Percentiles rank a stretch among this genome's conserved stretches.
Conservation (phyloP, 2,329 filamentous ascomycete genomes). For the Davidsoniella australis region DNA sequence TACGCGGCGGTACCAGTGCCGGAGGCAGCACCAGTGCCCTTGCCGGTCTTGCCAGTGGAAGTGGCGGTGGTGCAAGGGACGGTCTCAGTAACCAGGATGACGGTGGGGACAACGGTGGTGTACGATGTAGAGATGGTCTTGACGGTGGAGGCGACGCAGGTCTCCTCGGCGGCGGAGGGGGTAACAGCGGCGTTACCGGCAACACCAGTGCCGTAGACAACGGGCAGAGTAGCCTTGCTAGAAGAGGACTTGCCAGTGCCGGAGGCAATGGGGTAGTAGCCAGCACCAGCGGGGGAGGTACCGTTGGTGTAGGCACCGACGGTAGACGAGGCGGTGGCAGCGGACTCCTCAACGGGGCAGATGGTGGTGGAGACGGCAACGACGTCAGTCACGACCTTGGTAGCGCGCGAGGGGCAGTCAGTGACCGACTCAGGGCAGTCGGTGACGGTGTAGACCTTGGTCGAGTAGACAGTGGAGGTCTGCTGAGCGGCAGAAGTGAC, state of each 20-base stretch:
- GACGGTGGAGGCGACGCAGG: conserved; percentile 24
- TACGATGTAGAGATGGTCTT: conserved; percentile 37
- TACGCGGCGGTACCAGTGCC: conserved; percentile 24
- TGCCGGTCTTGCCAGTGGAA: conserved; percentile 19
- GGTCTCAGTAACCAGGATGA: conserved; percentile 27
- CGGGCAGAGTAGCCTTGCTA: conserved; percentile 12
- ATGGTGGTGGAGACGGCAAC: conserved; percentile 24
- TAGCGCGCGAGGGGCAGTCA: conserved; percentile 38
- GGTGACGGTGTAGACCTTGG: conserved; percentile 43
- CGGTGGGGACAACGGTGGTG: conserved; percentile 37
- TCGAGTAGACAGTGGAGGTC: conserved; percentile 37
- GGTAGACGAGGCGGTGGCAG: conserved; percentile 6
- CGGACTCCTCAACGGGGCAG: conserved; percentile 20
- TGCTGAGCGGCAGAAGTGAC: conserved; percentile 22
- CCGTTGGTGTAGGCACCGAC: conserved; percentile 12
- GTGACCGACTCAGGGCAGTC: conserved; percentile 42
- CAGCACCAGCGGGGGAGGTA: conserved; percentile 2
- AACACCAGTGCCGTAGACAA: conserved; percentile 9
- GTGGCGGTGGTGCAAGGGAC: conserved; percentile 24
- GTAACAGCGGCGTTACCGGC: conserved; percentile 11
- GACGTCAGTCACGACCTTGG: conserved; percentile 22
- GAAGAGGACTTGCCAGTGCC: conserved; percentile 9
- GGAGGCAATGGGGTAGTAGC: conserved; percentile 10
- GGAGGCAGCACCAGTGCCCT: conserved; percentile 27
- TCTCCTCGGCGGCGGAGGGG: conserved; percentile 14